Base-by-base conservation (phyloP, 768 basidiomycete genomes). In the Hortiboletus flavorubellus region DNA sequence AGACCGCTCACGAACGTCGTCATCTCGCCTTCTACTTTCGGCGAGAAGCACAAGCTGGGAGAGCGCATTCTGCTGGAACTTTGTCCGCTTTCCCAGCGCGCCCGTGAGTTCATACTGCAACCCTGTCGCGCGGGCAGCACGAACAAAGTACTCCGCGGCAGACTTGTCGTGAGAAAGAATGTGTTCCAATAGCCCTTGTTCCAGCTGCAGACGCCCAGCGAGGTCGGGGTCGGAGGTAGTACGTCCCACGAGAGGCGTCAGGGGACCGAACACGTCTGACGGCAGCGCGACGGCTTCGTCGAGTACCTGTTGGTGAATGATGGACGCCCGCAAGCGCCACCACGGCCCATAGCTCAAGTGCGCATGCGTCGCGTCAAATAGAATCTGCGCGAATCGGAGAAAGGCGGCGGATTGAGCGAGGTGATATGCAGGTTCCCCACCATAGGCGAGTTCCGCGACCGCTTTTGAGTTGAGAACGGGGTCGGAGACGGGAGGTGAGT, bases 341-440 rank as follows among this genome's bases (percentile, higher is more conserved):
- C 92, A 93, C 4, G 78, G 67, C 16, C 72, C 72, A 15, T 86
- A 84, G 38, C 64, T 66, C 49, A 84, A 70, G 58, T 80, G 76
- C 21, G 68, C 67, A 61, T 78, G 84, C 2, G 80, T 77, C 10
- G 73, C 69, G 16, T 73, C 73, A 57, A 96, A 73, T 45, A 97
- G 75, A 26, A 91, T 73, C 63, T 88, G 82, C 0, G 95, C 83
- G 51, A 95, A 73, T 31, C 85, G 80, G 46, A 98, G 79, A 64
- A 96, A 85, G 21, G 81, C 70, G 7, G 93, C 80, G 37, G 71
- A 73, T 62, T 78, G 78, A 8, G 86, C 80, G 43, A 98, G 89
- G 69, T 98, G 97, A 73, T 98, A 99, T 0, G 91, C 93, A 9
- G 97, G 97, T 73, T 98, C 97, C 4, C 97, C 97, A 5, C 84